Percentiles rank a stretch among this genome's conserved stretches.
Conservation (phyloP, 1,284 basidiomycete genomes). For the Volvariella volvacea region DNA sequence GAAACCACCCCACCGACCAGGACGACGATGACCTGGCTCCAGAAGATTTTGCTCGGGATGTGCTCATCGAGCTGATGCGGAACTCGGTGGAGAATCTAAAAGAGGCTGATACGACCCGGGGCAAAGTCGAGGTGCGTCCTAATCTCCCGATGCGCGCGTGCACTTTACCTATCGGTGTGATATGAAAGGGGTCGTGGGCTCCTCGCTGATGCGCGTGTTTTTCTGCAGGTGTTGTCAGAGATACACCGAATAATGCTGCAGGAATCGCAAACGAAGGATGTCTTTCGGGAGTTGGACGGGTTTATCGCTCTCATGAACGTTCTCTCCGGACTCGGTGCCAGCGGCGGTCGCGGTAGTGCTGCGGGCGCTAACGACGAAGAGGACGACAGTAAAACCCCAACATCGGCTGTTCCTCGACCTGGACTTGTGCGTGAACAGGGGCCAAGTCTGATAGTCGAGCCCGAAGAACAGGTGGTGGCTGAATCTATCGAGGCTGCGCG, state of each 20-base stretch:
- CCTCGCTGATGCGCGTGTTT: conserved; percentile 5
- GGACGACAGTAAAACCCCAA: too few relatives aligned
- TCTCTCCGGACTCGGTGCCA: conserved; percentile 45
- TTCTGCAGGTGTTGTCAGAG: conserved; percentile 42
- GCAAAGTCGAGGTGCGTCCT: conserved; percentile 45
- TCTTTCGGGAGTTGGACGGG: conserved; percentile 75
- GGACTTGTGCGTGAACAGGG: conserved; percentile 22
- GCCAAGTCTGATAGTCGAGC: conserved; percentile 21
- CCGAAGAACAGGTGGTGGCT: conserved; percentile 33
- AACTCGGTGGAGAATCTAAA: conserved; percentile 62
- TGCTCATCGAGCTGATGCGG: conserved; percentile 64
- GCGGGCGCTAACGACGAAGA: too few relatives aligned
- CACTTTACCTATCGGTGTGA: background rate
- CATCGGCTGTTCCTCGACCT: too few relatives aligned
- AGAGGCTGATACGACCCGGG: conserved; percentile 35
- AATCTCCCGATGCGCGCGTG: background rate
- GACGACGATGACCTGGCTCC: conserved; percentile 42
- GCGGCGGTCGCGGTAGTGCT: conserved; percentile 13
- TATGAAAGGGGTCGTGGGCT: conserved; percentile 10
- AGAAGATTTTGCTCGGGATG: conserved; percentile 68
- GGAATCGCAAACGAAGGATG: conserved; percentile 58
- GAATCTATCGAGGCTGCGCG: conserved; percentile 48
- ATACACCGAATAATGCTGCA: conserved; percentile 56
- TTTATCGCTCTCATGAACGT: conserved; percentile 68
- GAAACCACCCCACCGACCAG: conserved; percentile 7